Base-by-base conservation (phyloP, 169 alveolate genomes). In the Besnoitia besnoiti region DNA sequence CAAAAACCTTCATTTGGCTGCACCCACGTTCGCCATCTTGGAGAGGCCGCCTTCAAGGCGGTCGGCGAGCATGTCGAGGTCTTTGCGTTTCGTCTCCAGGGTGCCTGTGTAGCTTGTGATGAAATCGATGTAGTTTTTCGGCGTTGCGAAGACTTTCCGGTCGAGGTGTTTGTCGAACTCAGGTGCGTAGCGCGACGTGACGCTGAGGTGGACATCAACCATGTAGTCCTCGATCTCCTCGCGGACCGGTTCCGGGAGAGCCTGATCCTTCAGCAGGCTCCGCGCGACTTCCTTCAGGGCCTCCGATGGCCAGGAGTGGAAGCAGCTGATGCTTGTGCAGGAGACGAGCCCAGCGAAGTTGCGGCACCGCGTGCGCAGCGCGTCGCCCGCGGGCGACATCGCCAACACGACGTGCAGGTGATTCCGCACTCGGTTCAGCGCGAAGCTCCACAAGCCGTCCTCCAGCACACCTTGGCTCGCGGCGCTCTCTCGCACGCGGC, bases 291-390 rank as follows among this genome's bases (percentile, higher is more conserved):
- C 98, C 93, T 96, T 95, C 85, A 98, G 95, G 0, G 99, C 99
- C 73, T 97, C 98, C 62, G 95, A 95, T 8, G 98, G 97, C 99
- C 99, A 98, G 90, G 98, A 99, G 51, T 99, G 99, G 95, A 98
- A 98, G 99, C 99, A 98, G 94, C 98, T 99, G 80, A 99, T 98
- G 67, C 98, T 99, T 87, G 99, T 98, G 94, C 99, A 97, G 76
- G 98, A 98, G 90, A 98, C 98, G 91, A 98, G 94, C 30, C 99
- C 99, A 19, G 99, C 99, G 39, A 99, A 98, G 95, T 96, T 97
- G 61, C 99, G 96, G 90, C 98, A 97, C 44, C 99, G 93, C 42
- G 96, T 93, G 82, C 98, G 94, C 55, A 97, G 95, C 55, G 97
- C 95, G 79, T 96, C 97, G 47, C 99, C 98, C 10, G 99, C 98